A percentile compares a stretch with the other conserved stretches of the same genome.
Evolutionary conservation across 768 basidiomycete genomes (phyloP).

Genomic region (Boletus sensibilis): DNA sequence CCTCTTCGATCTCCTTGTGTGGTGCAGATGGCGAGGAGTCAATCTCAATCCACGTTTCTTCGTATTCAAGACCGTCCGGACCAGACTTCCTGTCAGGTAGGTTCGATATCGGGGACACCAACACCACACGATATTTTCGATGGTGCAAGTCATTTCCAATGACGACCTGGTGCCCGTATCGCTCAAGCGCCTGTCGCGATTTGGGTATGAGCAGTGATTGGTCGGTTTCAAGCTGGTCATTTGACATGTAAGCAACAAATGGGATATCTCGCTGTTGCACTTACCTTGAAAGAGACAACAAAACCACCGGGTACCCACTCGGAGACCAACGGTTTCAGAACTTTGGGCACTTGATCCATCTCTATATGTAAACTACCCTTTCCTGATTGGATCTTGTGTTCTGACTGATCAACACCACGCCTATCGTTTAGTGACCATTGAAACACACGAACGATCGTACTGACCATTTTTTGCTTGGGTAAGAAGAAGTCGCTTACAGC

Average conservation of each 20-base stretch:
- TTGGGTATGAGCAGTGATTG: conserved; percentile 81
- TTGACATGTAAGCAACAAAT: conserved; percentile 6
- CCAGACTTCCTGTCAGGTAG: conserved; percentile 8
- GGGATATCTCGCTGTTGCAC: not conserved
- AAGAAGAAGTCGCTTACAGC: conserved; percentile 99
- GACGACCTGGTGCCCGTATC: conserved; percentile 97
- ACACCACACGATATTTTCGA: conserved; percentile 89
- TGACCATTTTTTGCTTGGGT: conserved; percentile 84
- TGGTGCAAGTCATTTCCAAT: conserved; percentile 94
- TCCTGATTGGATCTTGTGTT: conserved; percentile 98
- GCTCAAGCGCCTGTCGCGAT: conserved; percentile 78
- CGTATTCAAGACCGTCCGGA: conserved; percentile 37
- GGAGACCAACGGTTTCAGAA: conserved; percentile 87
- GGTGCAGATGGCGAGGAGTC: conserved; percentile 38
- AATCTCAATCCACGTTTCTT: conserved; percentile 66
- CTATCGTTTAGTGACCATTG: not conserved
- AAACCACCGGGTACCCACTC: conserved; percentile 92
- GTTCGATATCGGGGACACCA: conserved; percentile 59
- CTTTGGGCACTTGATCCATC: conserved; percentile 99
- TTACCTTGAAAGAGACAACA: conserved; percentile 96
- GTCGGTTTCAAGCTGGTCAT: conserved; percentile 87
- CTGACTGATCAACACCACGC: conserved; percentile 53
- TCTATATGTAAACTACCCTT: conserved; percentile 92
- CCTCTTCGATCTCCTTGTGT: conserved; percentile 86
- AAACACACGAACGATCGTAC: conserved; percentile 25